These are phyloP conservation scores for Astrocystis sublimbata DNA, from an alignment of 495 filamentous ascomycete genomes.

Conservation along the genomic window DNA sequence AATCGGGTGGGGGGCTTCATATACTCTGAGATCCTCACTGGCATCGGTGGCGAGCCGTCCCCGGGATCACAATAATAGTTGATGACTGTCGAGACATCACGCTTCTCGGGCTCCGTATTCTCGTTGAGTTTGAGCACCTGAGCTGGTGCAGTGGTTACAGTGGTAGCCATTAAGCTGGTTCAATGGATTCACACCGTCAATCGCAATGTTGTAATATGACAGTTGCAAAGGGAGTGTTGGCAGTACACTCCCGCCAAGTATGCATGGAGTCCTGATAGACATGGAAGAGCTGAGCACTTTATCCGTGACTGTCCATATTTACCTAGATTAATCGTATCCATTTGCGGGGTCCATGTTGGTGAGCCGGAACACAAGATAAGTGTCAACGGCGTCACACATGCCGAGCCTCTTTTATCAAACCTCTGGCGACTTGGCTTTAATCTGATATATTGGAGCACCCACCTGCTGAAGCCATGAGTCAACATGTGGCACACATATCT, in stretches of 20 bases:
- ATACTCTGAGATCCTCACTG: conserved; percentile 50
- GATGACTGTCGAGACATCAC: conserved; percentile 53
- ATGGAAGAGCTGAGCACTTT: conserved; percentile 11
- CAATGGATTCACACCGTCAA: not conserved
- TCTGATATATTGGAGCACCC: not conserved
- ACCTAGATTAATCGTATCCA: conserved; percentile 5
- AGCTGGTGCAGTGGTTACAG: not conserved
- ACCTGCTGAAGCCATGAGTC: not conserved
- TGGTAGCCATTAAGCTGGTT: conserved; percentile 8
- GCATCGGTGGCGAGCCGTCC: conserved; percentile 59
- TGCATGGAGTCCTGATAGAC: not conserved
- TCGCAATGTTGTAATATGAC: not conserved
- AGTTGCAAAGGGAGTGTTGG: not conserved
- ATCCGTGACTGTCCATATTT: conserved; percentile 7
- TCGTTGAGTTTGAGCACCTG: not conserved
- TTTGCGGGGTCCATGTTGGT: conserved; percentile 7
- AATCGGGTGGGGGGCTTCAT: not conserved
- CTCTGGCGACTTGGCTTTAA: not conserved
- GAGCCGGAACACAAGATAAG: conserved; percentile 5
- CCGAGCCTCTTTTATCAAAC: not conserved
- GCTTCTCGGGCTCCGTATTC: conserved; percentile 6
- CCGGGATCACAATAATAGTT: conserved; percentile 63
- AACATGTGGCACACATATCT: too few relatives aligned
- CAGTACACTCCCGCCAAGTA: not conserved
- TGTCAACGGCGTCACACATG: conserved; percentile 16